These are phyloP conservation scores for Colletotrichum zoysiae DNA, from an alignment of 2,329 filamentous ascomycete genomes.

Conservation along the genomic window DNA sequence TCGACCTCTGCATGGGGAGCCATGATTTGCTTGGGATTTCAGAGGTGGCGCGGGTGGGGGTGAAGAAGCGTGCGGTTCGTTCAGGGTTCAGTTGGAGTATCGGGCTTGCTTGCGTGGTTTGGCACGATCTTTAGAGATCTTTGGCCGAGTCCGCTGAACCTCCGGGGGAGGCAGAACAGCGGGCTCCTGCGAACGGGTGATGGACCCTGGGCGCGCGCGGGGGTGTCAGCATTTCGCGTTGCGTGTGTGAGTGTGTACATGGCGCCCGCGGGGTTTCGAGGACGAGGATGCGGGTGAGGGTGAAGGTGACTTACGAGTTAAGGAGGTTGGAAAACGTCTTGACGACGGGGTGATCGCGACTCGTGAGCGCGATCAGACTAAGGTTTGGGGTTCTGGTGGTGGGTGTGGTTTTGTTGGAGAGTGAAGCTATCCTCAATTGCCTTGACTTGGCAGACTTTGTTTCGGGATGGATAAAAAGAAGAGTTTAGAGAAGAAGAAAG, in stretches of 20 bases:
- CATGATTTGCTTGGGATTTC: conserved; percentile 67
- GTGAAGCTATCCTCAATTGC: conserved; percentile 17
- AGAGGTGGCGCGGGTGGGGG: conserved; percentile 32
- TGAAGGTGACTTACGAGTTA: conserved; percentile 81
- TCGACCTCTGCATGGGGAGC: conserved; percentile 86
- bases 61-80: conserved; percentile 1
- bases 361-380: conserved; percentile 65
- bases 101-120: conserved; percentile 65
- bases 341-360: conserved; percentile 76
- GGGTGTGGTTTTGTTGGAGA: neutral
- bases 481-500: neutral
- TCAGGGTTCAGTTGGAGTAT: conserved; percentile 43
- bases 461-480: conserved; percentile 13
- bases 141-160: conserved; percentile 77
- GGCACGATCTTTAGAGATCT: conserved; percentile 53
- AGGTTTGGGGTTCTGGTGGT: conserved; percentile 24
- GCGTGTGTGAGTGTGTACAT: neutral
- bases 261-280: conserved; percentile 17
- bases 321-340: conserved; percentile 99
- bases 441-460: neutral
- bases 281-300: neutral
- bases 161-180: conserved; percentile 90
- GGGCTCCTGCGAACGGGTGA: conserved; percentile 96
- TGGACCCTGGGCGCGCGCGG: conserved; percentile 73
- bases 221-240: conserved; percentile 45